Percentiles rank a stretch among this genome's conserved stretches.
These are phyloP conservation scores for Spiromastix sp. DNA, from an alignment of 2,329 filamentous ascomycete species.

Conservation along the genomic window DNA sequence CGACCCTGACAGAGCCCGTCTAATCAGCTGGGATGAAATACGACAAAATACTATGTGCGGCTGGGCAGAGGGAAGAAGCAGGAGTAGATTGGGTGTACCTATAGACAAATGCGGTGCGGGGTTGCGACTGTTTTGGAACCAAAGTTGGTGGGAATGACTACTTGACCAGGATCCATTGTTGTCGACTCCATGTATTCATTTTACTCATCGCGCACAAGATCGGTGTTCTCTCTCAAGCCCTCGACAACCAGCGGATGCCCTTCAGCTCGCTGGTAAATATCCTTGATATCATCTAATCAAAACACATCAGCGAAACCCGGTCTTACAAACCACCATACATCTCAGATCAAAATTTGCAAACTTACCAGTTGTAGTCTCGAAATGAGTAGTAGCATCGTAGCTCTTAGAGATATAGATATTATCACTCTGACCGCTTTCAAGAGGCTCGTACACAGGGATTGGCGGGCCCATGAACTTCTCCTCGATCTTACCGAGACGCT, in stretches of 20 bases:
- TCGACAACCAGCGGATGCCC: constrained; percentile 79
- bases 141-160: too few species aligned
- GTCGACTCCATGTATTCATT: too few species aligned
- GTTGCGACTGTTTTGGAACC: too few species aligned
- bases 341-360: constrained; percentile 1
- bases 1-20: too few species aligned
- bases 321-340: neutral
- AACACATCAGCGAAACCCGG: constrained; percentile 7
- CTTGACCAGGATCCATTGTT: too few species aligned
- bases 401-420: constrained; percentile 97
- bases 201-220: constrained; percentile 59
- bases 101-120: too few species aligned
- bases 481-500: constrained; percentile 84
- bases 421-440: constrained; percentile 71
- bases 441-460: constrained; percentile 87
- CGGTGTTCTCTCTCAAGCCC: constrained; percentile 67
- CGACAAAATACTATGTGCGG: too few species aligned
- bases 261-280: constrained; percentile 77
- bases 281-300: constrained; percentile 74
- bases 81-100: too few species aligned
- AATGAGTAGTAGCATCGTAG: constrained; percentile 96
- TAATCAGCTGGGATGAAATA: too few species aligned
- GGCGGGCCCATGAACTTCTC: constrained; percentile 94
- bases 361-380: constrained; percentile 71
- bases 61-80: too few species aligned